These are phyloP conservation scores for Pseudoperonospora humuli DNA, from an alignment of 352 stramenopile genomes.

Conservation along the genomic window DNA sequence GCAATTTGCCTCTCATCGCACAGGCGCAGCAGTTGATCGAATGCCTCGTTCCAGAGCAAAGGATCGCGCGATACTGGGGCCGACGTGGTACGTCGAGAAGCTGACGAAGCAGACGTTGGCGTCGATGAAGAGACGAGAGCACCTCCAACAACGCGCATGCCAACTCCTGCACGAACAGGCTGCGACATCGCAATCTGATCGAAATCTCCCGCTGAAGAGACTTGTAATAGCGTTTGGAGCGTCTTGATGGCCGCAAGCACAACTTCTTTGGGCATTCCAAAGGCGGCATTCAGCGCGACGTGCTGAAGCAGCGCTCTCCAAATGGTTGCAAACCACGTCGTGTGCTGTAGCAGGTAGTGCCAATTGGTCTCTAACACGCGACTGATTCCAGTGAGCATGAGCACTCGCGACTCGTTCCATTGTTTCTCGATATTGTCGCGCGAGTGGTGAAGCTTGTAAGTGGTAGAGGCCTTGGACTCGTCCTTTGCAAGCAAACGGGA, in stretches of 20 bases:
- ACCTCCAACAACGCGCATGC: constrained; percentile 88
- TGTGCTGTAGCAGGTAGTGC: constrained; percentile 50
- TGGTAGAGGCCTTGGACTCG: constrained; percentile 7
- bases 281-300: constrained; percentile 43
- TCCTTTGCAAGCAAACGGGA: constrained; percentile 8
- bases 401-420: constrained; percentile 94
- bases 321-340: constrained; percentile 51
- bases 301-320: constrained; percentile 59
- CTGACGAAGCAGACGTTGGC: constrained; percentile 10
- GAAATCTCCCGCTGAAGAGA: constrained; percentile 63
- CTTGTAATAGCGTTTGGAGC: constrained; percentile 75
- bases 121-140: constrained; percentile 48
- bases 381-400: constrained; percentile 91
- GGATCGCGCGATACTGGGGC: constrained; percentile 35
- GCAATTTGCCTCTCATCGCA: constrained; percentile 37
- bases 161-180: constrained; percentile 71
- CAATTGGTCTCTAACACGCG: constrained; percentile 88
- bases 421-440: constrained; percentile 94
- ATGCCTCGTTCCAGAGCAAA: constrained; percentile 60
- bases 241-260: constrained; percentile 66
- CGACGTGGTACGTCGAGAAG: constrained; percentile 10
- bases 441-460: constrained; percentile 91
- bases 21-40: constrained; percentile 46
- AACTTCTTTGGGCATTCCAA: constrained; percentile 67
- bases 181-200: constrained; percentile 64